These are phyloP conservation scores for Castanea sativa DNA, from an alignment of 306 rosid genomes.

Conservation along the genomic window DNA sequence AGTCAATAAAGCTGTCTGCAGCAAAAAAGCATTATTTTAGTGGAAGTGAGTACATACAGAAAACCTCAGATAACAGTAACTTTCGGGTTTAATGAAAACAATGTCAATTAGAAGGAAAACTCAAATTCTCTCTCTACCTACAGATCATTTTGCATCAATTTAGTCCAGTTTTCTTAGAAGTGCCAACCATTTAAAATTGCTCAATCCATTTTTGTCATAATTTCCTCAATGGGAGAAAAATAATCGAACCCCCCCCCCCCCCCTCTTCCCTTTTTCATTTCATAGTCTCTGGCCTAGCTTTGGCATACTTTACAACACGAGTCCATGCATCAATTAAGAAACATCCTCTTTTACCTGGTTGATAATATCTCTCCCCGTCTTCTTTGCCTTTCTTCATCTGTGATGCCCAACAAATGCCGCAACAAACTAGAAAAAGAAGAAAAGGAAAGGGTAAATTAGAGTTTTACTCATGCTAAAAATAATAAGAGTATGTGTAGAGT, in stretches of 20 bases:
- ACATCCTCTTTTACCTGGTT: conserved; percentile 57
- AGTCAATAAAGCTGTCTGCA: background rate
- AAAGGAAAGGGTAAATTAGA: background rate
- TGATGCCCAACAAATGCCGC: conserved; percentile 80
- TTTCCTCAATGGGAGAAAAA: background rate
- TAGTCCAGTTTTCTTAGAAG: background rate
- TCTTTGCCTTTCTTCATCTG: conserved; percentile 84
- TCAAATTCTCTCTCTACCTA: background rate
- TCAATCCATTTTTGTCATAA: background rate
- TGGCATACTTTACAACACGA: conserved; percentile 6
- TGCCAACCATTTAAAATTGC: background rate
- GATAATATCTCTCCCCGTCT: conserved; percentile 91
- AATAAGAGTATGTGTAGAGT: conserved; percentile 3
- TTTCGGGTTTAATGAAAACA: background rate
- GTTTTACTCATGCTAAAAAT: background rate
- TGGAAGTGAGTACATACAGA: too few relatives aligned
- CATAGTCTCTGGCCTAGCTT: background rate
- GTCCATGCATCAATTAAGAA: conserved; percentile 14
- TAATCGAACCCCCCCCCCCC: background rate
- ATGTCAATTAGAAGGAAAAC: background rate
- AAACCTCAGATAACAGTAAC: too few relatives aligned
- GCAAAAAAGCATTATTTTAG: background rate
- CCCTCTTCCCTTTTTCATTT: background rate
- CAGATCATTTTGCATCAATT: background rate
- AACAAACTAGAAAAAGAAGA: conserved; percentile 48